Evolutionary conservation across 352 stramenopile species (phyloP), one percentile per base, ranked within the genome.

Genomic region (Pythium oligandrum): DNA sequence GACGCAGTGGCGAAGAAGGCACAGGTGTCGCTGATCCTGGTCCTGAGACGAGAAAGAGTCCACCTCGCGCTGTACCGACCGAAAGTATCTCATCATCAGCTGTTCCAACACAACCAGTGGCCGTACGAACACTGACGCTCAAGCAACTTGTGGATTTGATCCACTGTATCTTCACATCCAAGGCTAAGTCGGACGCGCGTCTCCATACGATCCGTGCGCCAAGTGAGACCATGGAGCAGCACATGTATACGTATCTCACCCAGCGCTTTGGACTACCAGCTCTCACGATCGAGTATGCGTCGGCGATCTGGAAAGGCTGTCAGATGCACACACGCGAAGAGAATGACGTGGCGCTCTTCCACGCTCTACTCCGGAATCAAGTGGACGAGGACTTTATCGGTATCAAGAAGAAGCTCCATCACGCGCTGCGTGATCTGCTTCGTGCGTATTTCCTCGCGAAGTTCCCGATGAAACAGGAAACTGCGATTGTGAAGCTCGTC

Each of bases 171-270:
- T 71, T 86, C 32, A 51, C 66, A 10, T 91, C 80, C 17, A 95
- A 95, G 48, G 47, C 35, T 26, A 92, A 88, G 52, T 82, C 76
- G 37, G 82, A 95, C 47, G 62, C 58, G 0, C 76, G 75, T n/a
- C 64, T 55, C 6, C 59, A 53, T 4, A 67, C 67, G 4, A 57
- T 64, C 34, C 59, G 75, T 1, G 70, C 86, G 0, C 71, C 84
- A 11, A 70, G 76, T 3, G 86, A 95, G 47, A 95, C 84, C 4
- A 82, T 94, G 55, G 84, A 95, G 77, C 86, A 95, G 65, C 86
- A 95, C 57, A 71, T 95, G 71, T 95, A 95, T 70, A 86, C 86
- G 48, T 95, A 90, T 47, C 58, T 95, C 45, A 92, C 90, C 54
- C 84, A 91, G 54, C 75, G 82, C n/a, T 95, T 95, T 48, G 86